phyloP scores from a whole-genome alignment of 2,329 filamentous ascomycete genomes.

The Talaromyces sp. region DNA sequence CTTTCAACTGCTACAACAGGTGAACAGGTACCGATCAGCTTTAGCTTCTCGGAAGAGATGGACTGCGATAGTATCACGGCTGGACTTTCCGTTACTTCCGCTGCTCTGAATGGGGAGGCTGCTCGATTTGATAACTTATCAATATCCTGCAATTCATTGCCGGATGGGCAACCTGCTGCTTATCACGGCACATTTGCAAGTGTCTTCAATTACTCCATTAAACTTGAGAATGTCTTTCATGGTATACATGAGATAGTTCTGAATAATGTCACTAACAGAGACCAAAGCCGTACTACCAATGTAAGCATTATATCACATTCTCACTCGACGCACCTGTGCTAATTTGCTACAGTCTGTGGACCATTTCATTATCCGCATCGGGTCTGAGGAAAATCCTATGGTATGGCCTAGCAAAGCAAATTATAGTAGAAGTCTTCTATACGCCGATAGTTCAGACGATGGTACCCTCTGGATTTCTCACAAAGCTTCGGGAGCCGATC shows the following conservation, averaged over 20 bases:
- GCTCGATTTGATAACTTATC: conserved; percentile 39
- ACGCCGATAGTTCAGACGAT: conserved; percentile 28
- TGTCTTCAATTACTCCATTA: conserved; percentile 46
- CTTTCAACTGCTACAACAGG: conserved; percentile 38
- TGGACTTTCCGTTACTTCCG: conserved; percentile 46
- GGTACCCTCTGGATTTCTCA: conserved; percentile 46
- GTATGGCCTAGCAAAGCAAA: conserved; percentile 51
- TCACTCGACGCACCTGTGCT: not conserved
- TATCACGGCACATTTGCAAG: conserved; percentile 47
- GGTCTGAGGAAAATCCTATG: conserved; percentile 50
- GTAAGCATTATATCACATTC: conserved; percentile 7
- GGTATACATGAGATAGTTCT: conserved; percentile 53
- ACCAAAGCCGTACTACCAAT: conserved; percentile 29
- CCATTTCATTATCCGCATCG: conserved; percentile 54
- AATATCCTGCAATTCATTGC: conserved; percentile 39
- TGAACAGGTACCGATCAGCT: conserved; percentile 42
- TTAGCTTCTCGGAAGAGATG: conserved; percentile 55
- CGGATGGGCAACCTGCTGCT: conserved; percentile 20
- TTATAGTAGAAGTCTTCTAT: conserved; percentile 46
- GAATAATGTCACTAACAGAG: conserved; percentile 44
- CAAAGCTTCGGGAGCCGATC: conserved; percentile 53
- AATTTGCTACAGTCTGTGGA: conserved; percentile 38
- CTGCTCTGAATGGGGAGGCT: conserved; percentile 39
- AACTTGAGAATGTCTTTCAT: conserved; percentile 49
- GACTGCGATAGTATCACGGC: conserved; percentile 48